Percentiles rank a stretch among this genome's conserved stretches.
phyloP scores from a whole-genome alignment of 495 filamentous ascomycete genomes.

The Choiromyces venosus region DNA sequence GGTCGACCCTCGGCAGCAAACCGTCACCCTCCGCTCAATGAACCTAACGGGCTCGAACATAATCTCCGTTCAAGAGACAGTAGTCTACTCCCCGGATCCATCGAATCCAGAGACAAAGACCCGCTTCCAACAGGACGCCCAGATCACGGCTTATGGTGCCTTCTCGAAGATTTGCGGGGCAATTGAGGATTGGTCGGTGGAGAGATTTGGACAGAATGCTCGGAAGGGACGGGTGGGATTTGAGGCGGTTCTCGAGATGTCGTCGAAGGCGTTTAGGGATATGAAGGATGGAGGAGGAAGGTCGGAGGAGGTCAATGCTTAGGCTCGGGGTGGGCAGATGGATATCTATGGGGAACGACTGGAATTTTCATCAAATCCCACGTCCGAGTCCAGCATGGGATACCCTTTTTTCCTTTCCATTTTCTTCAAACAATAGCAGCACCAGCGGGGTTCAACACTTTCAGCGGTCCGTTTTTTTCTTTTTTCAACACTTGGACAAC shows the following conservation, averaged over 20 bases:
- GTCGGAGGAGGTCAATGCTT: conserved; percentile 17
- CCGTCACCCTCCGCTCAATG: conserved; percentile 86
- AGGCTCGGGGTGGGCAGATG: background rate
- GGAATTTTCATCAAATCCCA: background rate
- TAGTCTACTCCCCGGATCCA: conserved; percentile 65
- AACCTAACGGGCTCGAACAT: conserved; percentile 89
- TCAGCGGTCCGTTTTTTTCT: background rate
- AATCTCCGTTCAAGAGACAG: conserved; percentile 81
- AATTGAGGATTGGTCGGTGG: conserved; percentile 86
- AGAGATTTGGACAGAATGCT: conserved; percentile 86
- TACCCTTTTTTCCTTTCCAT: background rate
- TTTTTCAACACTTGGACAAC: too few species aligned
- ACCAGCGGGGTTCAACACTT: background rate
- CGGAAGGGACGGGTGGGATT: conserved; percentile 84
- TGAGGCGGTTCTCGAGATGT: conserved; percentile 89
- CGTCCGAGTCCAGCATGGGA: background rate
- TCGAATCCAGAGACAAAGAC: conserved; percentile 57
- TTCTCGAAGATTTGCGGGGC: conserved; percentile 92
- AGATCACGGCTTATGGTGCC: conserved; percentile 88
- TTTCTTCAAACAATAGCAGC: background rate
- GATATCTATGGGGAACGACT: background rate
- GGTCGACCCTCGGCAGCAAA: conserved; percentile 73
- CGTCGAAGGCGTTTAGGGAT: conserved; percentile 82
- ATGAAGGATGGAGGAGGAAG: conserved; percentile 54
- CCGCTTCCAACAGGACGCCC: conserved; percentile 75